Conservation (phyloP, 352 stramenopile species). For the Phytophthora capsici region DNA sequence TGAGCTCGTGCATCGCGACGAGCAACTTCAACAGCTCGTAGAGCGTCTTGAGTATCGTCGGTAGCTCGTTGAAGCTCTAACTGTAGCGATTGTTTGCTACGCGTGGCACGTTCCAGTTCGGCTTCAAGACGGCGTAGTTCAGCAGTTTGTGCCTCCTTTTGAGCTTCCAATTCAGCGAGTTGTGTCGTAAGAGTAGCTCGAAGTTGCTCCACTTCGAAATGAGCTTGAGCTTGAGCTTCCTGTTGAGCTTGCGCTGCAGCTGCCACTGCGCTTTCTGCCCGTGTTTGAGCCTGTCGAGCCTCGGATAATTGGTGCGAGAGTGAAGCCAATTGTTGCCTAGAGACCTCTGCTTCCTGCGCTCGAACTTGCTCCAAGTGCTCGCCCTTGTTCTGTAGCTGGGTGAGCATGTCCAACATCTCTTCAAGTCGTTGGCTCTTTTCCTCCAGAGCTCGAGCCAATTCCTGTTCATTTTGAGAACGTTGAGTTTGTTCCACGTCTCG, state of each 20-base stretch:
- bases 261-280: conserved; percentile 19
- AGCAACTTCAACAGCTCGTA: conserved; percentile 69
- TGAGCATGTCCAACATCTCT: conserved; percentile 75
- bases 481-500: conserved; percentile 40
- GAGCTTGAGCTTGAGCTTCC: conserved; percentile 26
- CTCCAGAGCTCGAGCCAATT: conserved; percentile 37
- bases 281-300: conserved; percentile 29
- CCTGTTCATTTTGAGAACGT: conserved; percentile 38
- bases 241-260: conserved; percentile 27
- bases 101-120: conserved; percentile 53
- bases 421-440: conserved; percentile 60
- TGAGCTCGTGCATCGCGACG: conserved; percentile 56
- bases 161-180: conserved; percentile 34
- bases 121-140: conserved; percentile 53
- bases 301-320: conserved; percentile 26
- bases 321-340: conserved; percentile 29
- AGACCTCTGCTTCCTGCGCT: conserved; percentile 44
- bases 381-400: conserved; percentile 53
- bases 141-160: conserved; percentile 31
- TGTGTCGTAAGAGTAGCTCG: conserved; percentile 33
- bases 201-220: conserved; percentile 33
- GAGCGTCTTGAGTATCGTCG: conserved; percentile 62
- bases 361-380: conserved; percentile 61
- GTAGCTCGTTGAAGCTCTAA: conserved; percentile 57
- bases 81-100: conserved; percentile 59